Conservation (phyloP, 768 basidiomycete genomes). For the Podaxis mareebaensis region DNA sequence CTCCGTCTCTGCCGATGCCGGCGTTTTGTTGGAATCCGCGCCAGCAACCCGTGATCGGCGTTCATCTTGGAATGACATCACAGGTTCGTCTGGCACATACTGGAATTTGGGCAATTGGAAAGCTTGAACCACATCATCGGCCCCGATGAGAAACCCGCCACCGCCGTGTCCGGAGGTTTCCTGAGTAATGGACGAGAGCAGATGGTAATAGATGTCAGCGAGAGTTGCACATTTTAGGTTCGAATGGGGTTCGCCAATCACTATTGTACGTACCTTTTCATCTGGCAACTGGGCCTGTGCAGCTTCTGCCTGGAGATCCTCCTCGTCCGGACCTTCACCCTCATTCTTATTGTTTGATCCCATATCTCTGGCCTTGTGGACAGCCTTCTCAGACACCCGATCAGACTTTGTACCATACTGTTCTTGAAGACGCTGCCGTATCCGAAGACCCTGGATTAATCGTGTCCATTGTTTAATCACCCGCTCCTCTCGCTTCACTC, state of each 20-base stretch:
- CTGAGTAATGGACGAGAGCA: background rate
- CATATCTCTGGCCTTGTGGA: slow-evolving; percentile 11
- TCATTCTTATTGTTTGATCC: slow-evolving; percentile 18
- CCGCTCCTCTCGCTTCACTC: slow-evolving; percentile 72
- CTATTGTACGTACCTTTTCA: background rate
- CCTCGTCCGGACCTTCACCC: slow-evolving; percentile 17
- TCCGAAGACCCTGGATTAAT: slow-evolving; percentile 84
- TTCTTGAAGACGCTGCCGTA: slow-evolving; percentile 78
- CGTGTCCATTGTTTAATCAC: slow-evolving; percentile 87
- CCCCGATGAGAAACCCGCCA: slow-evolving; percentile 72
- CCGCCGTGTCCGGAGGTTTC: slow-evolving; percentile 29
- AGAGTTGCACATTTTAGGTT: slow-evolving; percentile 3
- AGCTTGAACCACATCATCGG: slow-evolving; percentile 72
- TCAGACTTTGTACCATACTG: slow-evolving; percentile 56
- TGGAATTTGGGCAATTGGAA: slow-evolving; percentile 69
- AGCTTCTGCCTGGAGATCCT: slow-evolving; percentile 9
- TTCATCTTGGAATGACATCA: slow-evolving; percentile 2
- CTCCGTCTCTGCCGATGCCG: slow-evolving; percentile 13
- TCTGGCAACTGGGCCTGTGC: background rate
- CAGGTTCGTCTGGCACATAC: slow-evolving; percentile 29
- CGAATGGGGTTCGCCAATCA: background rate
- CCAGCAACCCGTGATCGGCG: background rate
- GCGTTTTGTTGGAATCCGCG: background rate
- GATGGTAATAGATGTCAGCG: background rate
- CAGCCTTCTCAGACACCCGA: background rate